These are phyloP conservation scores for Blepharisma undulans DNA, from an alignment of 169 alveolate species.

Conservation along the genomic window DNA sequence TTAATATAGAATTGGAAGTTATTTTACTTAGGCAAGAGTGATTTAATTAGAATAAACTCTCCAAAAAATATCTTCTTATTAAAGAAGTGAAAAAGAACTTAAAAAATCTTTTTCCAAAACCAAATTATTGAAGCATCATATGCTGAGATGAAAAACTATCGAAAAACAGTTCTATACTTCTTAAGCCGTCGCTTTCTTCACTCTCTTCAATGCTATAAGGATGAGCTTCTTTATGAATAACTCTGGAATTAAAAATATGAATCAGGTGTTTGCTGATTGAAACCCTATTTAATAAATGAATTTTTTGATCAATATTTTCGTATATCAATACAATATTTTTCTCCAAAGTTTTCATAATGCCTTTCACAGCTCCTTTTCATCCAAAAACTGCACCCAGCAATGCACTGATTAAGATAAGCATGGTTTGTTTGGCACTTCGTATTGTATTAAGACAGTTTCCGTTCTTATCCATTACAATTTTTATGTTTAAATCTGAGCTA, in stretches of 20 bases:
- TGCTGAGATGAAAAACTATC: neutral
- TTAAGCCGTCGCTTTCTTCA: neutral
- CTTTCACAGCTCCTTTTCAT: neutral
- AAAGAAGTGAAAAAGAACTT: too few species aligned
- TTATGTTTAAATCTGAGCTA: neutral
- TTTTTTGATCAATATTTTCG: neutral
- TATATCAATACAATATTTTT: neutral
- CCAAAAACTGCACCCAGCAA: slow-evolving; percentile 24
- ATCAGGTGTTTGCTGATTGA: neutral
- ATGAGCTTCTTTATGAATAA: neutral
- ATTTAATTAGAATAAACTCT: too few species aligned
- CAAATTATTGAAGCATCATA: neutral
- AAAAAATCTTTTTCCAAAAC: too few species aligned
- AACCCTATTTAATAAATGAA: neutral
- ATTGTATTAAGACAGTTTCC: neutral
- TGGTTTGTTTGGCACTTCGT: neutral
- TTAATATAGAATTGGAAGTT: neutral
- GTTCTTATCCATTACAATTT: neutral
- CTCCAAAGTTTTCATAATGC: neutral
- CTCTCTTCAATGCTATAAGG: neutral
- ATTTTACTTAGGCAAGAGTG: neutral
- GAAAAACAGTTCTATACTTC: neutral
- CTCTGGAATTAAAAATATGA: neutral
- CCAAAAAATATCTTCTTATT: too few species aligned
- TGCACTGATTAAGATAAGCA: neutral